These are phyloP conservation scores for Penicillium chermesinum DNA, from an alignment of 495 filamentous ascomycete species.

Conservation along the genomic window DNA sequence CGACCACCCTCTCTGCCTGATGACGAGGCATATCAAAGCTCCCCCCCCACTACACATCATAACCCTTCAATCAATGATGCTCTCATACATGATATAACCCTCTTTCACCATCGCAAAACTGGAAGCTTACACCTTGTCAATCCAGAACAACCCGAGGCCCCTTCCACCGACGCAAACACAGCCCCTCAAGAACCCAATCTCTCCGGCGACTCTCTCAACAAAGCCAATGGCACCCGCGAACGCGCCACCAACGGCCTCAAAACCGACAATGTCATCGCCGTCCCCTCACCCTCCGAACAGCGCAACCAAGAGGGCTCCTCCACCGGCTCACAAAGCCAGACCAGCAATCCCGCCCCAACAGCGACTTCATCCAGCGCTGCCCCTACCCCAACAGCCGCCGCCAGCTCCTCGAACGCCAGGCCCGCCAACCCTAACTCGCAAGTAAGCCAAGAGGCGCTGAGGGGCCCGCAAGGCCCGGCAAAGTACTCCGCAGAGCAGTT, in stretches of 20 bases:
- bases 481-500: constrained; percentile 26
- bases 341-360: neutral
- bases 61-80: too few species aligned
- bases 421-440: neutral
- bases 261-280: neutral
- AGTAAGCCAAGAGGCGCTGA: constrained; percentile 33
- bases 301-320: too few species aligned
- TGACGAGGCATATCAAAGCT: too few species aligned
- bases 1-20: too few species aligned
- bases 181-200: constrained; percentile 14
- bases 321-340: neutral
- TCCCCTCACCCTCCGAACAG: neutral
- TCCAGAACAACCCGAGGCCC: constrained; percentile 34
- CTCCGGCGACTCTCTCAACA: constrained; percentile 8
- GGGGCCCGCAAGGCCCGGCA: constrained; percentile 29
- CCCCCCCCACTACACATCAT: too few species aligned
- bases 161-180: constrained; percentile 20
- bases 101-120: neutral
- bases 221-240: constrained; percentile 1
- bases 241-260: neutral
- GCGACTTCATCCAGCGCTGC: neutral
- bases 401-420: neutral
- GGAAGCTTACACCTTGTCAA: constrained; percentile 2
- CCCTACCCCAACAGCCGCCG: neutral
- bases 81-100: neutral